A percentile compares a stretch with the other conserved stretches of the same genome.
These are phyloP conservation scores for Aureobasidium sp. DNA, from an alignment of 2,329 filamentous ascomycete genomes.

Conservation along the genomic window DNA sequence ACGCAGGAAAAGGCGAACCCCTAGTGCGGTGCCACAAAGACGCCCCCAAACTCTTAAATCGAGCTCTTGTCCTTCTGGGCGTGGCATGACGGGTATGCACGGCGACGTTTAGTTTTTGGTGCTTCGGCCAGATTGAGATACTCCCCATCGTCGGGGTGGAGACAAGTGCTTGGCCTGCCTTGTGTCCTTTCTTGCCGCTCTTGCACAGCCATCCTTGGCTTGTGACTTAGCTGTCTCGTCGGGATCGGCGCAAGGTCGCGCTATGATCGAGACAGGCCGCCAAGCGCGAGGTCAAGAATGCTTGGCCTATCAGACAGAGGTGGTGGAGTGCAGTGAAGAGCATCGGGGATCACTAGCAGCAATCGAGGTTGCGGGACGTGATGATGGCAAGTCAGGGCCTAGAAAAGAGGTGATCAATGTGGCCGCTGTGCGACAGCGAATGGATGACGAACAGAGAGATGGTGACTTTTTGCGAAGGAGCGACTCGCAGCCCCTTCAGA, in stretches of 20 bases:
- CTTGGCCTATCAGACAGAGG: not conserved
- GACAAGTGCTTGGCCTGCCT: conserved; percentile 4
- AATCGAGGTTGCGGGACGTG: not conserved
- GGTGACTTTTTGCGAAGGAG: not conserved
- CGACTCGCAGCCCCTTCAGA: not conserved
- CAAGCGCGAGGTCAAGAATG: conserved; percentile 13
- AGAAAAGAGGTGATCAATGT: not conserved
- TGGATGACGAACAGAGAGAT: not conserved
- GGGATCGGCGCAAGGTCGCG: not conserved
- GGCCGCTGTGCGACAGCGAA: not conserved
- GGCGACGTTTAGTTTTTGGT: not conserved
- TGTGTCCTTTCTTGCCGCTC: not conserved
- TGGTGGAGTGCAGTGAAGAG: not conserved
- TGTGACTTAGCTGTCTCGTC: not conserved
- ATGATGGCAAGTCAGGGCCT: not conserved
- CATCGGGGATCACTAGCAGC: not conserved
- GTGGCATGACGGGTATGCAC: not conserved
- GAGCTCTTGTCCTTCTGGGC: conserved; percentile 2
- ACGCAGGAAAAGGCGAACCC: conserved; percentile 6
- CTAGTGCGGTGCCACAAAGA: conserved; percentile 6
- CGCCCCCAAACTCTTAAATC: not conserved
- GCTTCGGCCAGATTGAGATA: not conserved
- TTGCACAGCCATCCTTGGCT: conserved; percentile 11
- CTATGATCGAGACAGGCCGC: conserved; percentile 2
- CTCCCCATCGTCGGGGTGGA: not conserved